Base-by-base conservation (phyloP, 768 basidiomycete genomes). In the Trametes gibbosa region DNA sequence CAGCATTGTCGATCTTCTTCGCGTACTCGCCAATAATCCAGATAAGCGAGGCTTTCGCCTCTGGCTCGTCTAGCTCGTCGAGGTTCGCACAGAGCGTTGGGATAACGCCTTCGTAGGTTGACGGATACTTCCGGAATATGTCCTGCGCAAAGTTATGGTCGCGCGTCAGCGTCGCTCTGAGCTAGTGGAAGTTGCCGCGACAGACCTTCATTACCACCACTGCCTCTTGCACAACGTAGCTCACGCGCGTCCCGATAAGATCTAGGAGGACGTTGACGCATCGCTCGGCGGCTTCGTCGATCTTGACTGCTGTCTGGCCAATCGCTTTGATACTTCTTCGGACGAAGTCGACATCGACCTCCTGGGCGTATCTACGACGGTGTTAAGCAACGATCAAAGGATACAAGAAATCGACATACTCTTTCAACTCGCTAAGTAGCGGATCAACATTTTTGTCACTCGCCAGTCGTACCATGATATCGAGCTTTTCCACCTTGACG, bases 1-100 rank as follows among this genome's bases (percentile, higher is more conserved):
- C 93, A 3, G 96, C 95, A 63, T 99, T 99, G 65, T 95, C 93
- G 63, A 98, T 98, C 76, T 94, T 96, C 73, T 90, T 89, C 3
- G 96, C 95, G 67, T 99, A 98, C 76, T 98, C 95, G 56, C 96
- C 96, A 65, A 98, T 95, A 67, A 99, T 98, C 96, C 97, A 99
- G 70, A 99, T 98, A 50, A 99, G 78, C 2, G 95, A 95, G 0
- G 95, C 92, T 70, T 98, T 98, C 2, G 97, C 96, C 70, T 99
- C 96, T 10, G 96, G 97, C 69, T 99, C 97, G 68, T 98, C 96
- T 32, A 99, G 77, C 67, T 97, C 95, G 59, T 99, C 96, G 14
- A 98, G 85, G 68, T 95, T 96, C 1, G 92, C 86, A 67, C 95
- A 99, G 14, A 99, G 75, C 0, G 89, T 94, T 0, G 95, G 96